phyloP scores from a whole-genome alignment of 371 early-diverging fungal species.

The Apophysomyces sp. region DNA sequence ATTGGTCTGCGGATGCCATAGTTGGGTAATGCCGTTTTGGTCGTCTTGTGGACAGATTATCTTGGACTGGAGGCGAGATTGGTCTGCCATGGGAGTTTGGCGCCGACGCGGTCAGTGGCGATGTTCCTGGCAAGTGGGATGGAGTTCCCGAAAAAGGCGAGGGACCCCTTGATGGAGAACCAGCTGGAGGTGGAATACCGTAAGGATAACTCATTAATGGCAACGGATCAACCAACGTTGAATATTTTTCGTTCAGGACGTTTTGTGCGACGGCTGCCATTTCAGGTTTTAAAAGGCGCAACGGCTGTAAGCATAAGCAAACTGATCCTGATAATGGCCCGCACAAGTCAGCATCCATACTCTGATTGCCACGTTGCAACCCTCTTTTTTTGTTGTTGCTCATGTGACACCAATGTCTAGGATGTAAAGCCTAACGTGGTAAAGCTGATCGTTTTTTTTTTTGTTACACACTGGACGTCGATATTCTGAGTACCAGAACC shows the following conservation, averaged over 20 bases:
- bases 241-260: background rate
- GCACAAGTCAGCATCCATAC: background rate
- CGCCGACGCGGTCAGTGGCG: background rate
- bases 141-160: background rate
- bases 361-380: background rate
- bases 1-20: slow-evolving; percentile 8
- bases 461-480: too few species aligned
- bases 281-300: background rate
- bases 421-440: too few species aligned
- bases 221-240: background rate
- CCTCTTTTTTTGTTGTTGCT: background rate
- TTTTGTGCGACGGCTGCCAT: background rate
- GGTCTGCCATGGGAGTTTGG: background rate
- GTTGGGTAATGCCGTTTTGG: slow-evolving; percentile 24
- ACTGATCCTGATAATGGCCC: too few species aligned
- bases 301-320: too few species aligned
- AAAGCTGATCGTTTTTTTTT: too few species aligned
- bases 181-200: background rate
- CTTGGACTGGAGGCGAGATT: background rate
- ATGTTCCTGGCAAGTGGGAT: background rate
- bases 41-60: slow-evolving; percentile 3
- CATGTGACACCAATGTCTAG: background rate
- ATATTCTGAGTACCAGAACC: too few species aligned
- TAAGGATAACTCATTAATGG: background rate
- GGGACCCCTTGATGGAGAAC: background rate